phyloP scores from a whole-genome alignment of 768 basidiomycete species.

The Tylopilus subfusipes region DNA sequence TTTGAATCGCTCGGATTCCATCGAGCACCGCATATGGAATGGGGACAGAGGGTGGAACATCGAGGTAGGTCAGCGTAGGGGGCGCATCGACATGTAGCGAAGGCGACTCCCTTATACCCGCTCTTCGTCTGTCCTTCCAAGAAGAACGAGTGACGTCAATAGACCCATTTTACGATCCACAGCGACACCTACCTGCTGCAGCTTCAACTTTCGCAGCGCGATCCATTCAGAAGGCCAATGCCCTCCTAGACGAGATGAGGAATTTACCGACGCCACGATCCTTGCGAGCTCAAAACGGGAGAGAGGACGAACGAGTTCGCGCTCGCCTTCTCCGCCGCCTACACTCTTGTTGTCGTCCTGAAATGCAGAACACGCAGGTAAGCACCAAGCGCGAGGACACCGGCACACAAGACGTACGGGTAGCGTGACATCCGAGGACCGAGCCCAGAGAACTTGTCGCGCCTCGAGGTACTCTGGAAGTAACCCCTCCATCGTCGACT shows the following conservation, averaged over 20 bases:
- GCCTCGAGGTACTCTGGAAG: slow-evolving; percentile 36
- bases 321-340: slow-evolving; percentile 3
- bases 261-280: slow-evolving; percentile 27
- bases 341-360: slow-evolving; percentile 11
- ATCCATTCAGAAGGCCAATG: slow-evolving; percentile 33
- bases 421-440: slow-evolving; percentile 8
- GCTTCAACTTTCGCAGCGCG: slow-evolving; percentile 43
- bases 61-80: slow-evolving; percentile 26
- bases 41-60: slow-evolving; percentile 23
- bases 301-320: slow-evolving; percentile 37
- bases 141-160: neutral
- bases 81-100: neutral
- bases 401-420: slow-evolving; percentile 8
- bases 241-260: slow-evolving; percentile 8
- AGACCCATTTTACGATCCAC: neutral
- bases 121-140: slow-evolving; percentile 21
- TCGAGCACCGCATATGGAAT: slow-evolving; percentile 40
- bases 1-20: slow-evolving; percentile 51
- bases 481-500: slow-evolving; percentile 30
- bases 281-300: slow-evolving; percentile 41
- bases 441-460: slow-evolving; percentile 25
- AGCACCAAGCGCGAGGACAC: neutral
- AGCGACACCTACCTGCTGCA: slow-evolving; percentile 32
- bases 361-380: neutral
- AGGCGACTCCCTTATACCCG: slow-evolving; percentile 5